phyloP scores from a whole-genome alignment of 441 rosid genomes.

The Dalechampia spathulata region DNA sequence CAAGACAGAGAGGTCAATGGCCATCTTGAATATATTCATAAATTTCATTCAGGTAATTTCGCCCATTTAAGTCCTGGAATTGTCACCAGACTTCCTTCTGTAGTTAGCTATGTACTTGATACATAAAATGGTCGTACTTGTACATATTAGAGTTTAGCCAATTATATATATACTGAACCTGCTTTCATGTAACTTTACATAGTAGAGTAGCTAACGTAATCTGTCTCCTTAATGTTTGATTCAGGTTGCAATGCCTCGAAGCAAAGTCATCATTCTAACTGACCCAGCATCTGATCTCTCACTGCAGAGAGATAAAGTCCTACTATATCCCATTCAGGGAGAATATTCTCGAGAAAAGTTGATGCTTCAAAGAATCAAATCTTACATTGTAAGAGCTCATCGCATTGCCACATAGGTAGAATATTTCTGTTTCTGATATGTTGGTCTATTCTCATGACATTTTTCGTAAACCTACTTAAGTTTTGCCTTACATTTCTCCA shows the following conservation, averaged over 20 bases:
- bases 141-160: too few species aligned
- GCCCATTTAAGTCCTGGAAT: not conserved
- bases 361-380: constrained; percentile 97
- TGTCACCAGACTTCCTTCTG: not conserved
- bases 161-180: too few species aligned
- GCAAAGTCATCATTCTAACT: constrained; percentile 64
- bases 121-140: too few species aligned
- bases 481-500: not conserved
- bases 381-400: constrained; percentile 94
- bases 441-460: constrained; percentile 7
- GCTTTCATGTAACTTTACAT: too few species aligned
- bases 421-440: constrained; percentile 8
- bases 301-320: constrained; percentile 39
- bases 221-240: too few species aligned
- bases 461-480: constrained; percentile 1
- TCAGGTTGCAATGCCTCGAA: constrained; percentile 73
- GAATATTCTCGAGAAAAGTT: constrained; percentile 76
- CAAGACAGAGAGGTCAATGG: constrained; percentile 63
- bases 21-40: constrained; percentile 58
- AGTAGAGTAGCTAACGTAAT: too few species aligned
- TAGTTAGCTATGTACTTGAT: too few species aligned
- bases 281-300: constrained; percentile 81
- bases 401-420: constrained; percentile 53
- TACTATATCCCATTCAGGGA: constrained; percentile 60
- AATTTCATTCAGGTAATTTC: constrained; percentile 62